These are phyloP conservation scores for Debaryomyces subglobosus DNA, from an alignment of 1,139 yeast genomes.

Conservation along the genomic window DNA sequence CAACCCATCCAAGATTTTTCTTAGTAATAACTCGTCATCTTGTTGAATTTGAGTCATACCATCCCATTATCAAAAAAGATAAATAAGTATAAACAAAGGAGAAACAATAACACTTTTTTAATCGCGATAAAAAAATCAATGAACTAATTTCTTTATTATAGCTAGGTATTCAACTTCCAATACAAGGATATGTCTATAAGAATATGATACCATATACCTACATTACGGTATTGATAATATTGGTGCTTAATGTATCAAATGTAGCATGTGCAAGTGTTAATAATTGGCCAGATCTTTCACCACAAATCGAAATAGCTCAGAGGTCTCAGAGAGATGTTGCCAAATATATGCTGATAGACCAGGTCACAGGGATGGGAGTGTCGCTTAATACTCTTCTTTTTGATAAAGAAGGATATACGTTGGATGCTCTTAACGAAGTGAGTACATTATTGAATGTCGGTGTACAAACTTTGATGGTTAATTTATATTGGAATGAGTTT, in stretches of 20 bases:
- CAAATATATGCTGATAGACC: conserved; percentile 57
- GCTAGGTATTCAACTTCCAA: background rate
- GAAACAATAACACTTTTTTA: background rate
- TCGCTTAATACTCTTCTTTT: conserved; percentile 56
- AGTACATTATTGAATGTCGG: conserved; percentile 51
- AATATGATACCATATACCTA: background rate
- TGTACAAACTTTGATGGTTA: conserved; percentile 55
- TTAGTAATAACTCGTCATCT: background rate
- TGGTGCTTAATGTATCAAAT: background rate
- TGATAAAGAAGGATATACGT: conserved; percentile 52
- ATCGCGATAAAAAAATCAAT: background rate
- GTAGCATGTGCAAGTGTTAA: conserved; percentile 6
- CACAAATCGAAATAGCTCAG: conserved; percentile 34
- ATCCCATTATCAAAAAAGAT: background rate
- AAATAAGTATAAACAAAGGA: background rate
- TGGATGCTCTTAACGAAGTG: conserved; percentile 41
- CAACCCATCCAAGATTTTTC: conserved; percentile 29
- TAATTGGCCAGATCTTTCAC: conserved; percentile 24
- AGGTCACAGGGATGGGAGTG: conserved; percentile 60
- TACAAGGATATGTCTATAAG: background rate
- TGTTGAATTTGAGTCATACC: background rate
- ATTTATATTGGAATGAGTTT: conserved; percentile 66
- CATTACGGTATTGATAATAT: background rate
- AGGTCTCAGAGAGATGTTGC: conserved; percentile 74
- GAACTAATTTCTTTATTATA: background rate